A percentile compares a stretch with the other conserved stretches of the same genome.
Evolutionary conservation across 2,329 filamentous ascomycete species (phyloP).

Genomic region (Phialophora chinensis): DNA sequence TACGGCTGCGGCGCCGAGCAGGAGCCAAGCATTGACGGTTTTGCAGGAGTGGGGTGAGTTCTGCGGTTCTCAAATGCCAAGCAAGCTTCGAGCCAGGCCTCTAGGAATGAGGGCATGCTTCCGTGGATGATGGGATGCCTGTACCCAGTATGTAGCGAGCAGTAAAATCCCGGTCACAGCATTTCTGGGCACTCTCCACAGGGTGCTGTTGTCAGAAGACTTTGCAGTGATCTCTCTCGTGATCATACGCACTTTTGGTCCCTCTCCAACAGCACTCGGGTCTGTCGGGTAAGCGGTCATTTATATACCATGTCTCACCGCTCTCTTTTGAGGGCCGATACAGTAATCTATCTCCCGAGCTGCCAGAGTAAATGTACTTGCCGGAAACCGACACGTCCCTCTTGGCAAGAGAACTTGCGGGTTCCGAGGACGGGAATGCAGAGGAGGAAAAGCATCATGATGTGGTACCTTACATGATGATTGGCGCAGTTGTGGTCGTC

Average conservation of each 20-base stretch:
- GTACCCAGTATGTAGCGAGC: not conserved
- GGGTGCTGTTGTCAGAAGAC: not conserved
- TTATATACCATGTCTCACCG: not conserved
- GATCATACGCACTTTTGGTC: not conserved
- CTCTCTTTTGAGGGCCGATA: not conserved
- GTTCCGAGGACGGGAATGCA: not conserved
- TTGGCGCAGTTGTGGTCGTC: not conserved
- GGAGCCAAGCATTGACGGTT: not conserved
- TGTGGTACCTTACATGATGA: not conserved
- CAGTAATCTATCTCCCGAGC: not conserved
- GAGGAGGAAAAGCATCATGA: not conserved
- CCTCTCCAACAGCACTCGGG: not conserved
- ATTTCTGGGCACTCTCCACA: not conserved
- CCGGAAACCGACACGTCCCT: not conserved
- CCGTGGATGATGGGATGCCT: not conserved
- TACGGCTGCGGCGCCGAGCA: not conserved
- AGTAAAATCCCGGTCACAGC: not conserved
- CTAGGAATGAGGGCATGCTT: not conserved
- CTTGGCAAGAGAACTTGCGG: not conserved
- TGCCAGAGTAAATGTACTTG: not conserved
- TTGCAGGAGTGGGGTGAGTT: not conserved
- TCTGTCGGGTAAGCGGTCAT: not conserved
- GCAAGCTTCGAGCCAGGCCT: not conserved
- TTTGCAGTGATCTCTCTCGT: not conserved
- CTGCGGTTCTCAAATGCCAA: not conserved